Base-by-base conservation (phyloP, 73 alveolate species). In the Paramecium primaurelia region DNA sequence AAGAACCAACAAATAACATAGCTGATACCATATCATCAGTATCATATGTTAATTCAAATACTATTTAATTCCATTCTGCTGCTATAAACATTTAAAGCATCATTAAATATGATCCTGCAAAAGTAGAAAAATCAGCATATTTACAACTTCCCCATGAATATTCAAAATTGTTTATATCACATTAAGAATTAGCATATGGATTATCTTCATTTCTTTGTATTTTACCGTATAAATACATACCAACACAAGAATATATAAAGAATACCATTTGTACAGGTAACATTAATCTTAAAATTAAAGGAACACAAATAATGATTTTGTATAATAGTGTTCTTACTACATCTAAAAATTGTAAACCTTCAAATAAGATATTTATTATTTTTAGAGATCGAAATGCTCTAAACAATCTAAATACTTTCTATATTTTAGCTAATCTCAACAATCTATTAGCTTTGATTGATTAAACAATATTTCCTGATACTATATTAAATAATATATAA, bases 361-460 rank as follows among this genome's bases (percentile, higher is more conserved):
- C 69, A 59, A 87, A 38, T 32, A 87, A 40, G 16, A 64, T 40
- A 59, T 64, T 64, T 40, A 87, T 0, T 22, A 87, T 58, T 64
- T 87, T 87, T 1, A 87, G 49, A n/a, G 93, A 64, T 64, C 93
- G 30, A 42, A 87, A 87, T 8, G 93, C 93, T 18, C 93, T 59
- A 40, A 87, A 87, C 45, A 87, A 38, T 40, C 93, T 87, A n/a
- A 87, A 87, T 10, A 87, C 93, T 68, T 87, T 87, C n/a, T 87
- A 60, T 8, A 87, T 42, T 49, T 87, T 87, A 18, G 93, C 93
- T 18, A 87, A 20, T 68, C 86, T 87, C 30, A 87, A 68, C 6
- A 87, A 40, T 68, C 93, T 87, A 28, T 77, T 87, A 5, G 93
- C 93, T 64, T 58, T 87, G 38, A 87, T 59, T 5, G 88, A 59